Evolutionary conservation across 805 yeast genomes (phyloP), one percentile per base, ranked within the genome.

Genomic region (Saccharomycopsis fibuligera): DNA sequence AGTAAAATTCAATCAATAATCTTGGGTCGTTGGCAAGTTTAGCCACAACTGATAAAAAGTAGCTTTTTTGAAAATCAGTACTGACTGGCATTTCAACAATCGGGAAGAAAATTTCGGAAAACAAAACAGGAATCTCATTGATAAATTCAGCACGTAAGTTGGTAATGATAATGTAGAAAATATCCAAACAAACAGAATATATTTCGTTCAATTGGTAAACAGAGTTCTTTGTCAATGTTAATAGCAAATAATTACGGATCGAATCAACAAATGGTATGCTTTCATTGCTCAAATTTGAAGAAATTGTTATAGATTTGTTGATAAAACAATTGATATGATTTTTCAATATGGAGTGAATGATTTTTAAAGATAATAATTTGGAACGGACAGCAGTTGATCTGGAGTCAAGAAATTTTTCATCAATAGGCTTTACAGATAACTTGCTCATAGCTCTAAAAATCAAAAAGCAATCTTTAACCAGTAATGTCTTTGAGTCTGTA

Each of bases 381-480:
- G 97, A 88, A 59, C 99, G 79, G 56, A 93, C 88, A 1, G 91
- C 84, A 60, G 91, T 96, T 2, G 96, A 84, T 63, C 91, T 78
- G 88, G 83, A 82, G 63, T 86, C 95, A 53, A 88, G 67, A 30
- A 80, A 76, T 33, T 82, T 85, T 36, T 80, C 74, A 51, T 90
- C 97, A 50, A 91, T 68, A 24, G 82, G 75, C 64, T 93, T 93
- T 42, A 86, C 85, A 2, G 97, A 86, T 16, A 93, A 75, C 61
- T 88, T 89, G 63, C 96, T 86, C 93, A 93, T 85, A 1, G 97
- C 91, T 62, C 99, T 78, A 66, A 93, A 89, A 2, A 93, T 77
- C 51, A 93, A 71, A 60, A 90, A 91, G 0, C 98, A 97, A 63
- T 93, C 99, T 58, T 88, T 90, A 17, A 87, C 81, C 1, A 74